Conservation (phyloP, 106 monocot species). For the Dioscorea zingiberensis region DNA sequence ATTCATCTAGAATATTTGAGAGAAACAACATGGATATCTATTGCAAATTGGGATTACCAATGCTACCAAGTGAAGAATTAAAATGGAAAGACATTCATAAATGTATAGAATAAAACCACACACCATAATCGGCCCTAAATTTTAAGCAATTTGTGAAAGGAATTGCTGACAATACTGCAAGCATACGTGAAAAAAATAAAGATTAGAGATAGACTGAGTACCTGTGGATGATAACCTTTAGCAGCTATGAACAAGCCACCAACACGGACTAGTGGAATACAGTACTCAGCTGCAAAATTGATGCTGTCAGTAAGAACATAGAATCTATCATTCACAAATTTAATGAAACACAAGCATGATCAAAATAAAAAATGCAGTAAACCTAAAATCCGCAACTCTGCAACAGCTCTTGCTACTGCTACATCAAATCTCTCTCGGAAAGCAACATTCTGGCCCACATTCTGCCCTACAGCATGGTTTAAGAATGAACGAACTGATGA, state of each 20-base stretch:
- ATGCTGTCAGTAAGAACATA: neutral
- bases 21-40: too few relatives aligned
- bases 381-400: slow-evolving; percentile 94
- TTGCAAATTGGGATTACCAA: too few relatives aligned
- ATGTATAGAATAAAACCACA: neutral
- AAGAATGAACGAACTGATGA: neutral
- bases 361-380: too few relatives aligned
- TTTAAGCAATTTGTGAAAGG: neutral
- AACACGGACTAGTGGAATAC: slow-evolving; percentile 91
- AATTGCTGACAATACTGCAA: neutral
- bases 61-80: neutral
- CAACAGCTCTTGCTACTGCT: slow-evolving; percentile 94
- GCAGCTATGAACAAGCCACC: slow-evolving; percentile 96
- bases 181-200: neutral
- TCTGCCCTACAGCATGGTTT: slow-evolving; percentile 67
- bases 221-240: slow-evolving; percentile 91
- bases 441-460: slow-evolving; percentile 56
- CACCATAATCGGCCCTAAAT: neutral
- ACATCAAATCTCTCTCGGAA: slow-evolving; percentile 88
- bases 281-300: slow-evolving; percentile 72
- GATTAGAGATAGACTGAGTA: slow-evolving; percentile 9
- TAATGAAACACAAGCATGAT: too few relatives aligned
- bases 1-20: too few relatives aligned
- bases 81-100: neutral
- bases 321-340: neutral